Percentiles rank a stretch among this genome's conserved stretches.
phyloP scores from a whole-genome alignment of 805 yeast genomes.

The Starmerella apis region DNA sequence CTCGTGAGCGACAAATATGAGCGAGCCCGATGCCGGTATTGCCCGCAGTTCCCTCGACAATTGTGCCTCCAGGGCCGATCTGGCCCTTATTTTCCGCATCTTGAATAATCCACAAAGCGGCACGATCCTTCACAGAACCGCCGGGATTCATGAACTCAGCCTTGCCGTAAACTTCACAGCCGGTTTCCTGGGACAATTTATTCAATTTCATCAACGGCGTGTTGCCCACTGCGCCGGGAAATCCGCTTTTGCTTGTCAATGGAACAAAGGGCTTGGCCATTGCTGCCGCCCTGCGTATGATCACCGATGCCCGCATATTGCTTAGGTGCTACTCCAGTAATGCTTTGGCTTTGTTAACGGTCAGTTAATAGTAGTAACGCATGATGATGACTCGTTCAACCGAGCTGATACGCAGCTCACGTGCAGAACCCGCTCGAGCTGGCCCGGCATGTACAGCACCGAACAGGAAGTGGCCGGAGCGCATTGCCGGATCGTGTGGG shows the following conservation, averaged over 20 bases:
- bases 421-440: not conserved
- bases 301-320: conserved; percentile 11
- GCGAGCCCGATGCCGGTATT: conserved; percentile 93
- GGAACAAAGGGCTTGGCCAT: conserved; percentile 45
- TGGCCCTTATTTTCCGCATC: conserved; percentile 60
- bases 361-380: no score
- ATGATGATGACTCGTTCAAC: not conserved
- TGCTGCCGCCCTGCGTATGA: conserved; percentile 13
- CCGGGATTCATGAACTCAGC: conserved; percentile 93
- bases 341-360: not conserved
- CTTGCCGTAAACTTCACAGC: conserved; percentile 73
- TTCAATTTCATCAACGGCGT: conserved; percentile 69
- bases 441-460: conserved; percentile 9
- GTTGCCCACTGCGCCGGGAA: conserved; percentile 82
- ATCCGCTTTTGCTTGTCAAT: conserved; percentile 52
- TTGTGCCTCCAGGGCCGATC: conserved; percentile 67
- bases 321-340: not conserved
- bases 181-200: conserved; percentile 45
- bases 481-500: conserved; percentile 14
- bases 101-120: conserved; percentile 64
- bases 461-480: conserved; percentile 17
- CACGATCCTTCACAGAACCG: conserved; percentile 84
- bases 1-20: conserved; percentile 62
- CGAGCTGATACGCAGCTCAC: not conserved
- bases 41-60: conserved; percentile 91